Percentiles rank a stretch among this genome's conserved stretches.
phyloP scores from a whole-genome alignment of 805 yeast species.

The Yamadazyma kitorensis region DNA sequence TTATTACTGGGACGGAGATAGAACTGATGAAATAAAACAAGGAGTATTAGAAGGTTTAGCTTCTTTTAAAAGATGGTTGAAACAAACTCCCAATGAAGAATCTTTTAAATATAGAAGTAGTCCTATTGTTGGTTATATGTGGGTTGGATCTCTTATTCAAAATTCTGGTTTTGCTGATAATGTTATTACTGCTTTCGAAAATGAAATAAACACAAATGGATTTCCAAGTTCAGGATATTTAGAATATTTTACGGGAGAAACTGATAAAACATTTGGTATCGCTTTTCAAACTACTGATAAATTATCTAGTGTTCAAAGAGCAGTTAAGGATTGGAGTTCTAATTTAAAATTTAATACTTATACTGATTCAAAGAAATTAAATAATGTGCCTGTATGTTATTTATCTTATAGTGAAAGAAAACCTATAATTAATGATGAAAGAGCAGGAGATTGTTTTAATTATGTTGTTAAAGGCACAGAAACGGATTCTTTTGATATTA shows the following conservation, averaged over 20 bases:
- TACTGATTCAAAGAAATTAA: conserved; percentile 9
- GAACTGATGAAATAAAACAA: conserved; percentile 8
- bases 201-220: conserved; percentile 11
- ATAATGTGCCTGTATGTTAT: conserved; percentile 6
- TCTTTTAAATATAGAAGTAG: conserved; percentile 6
- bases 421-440: conserved; percentile 8
- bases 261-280: conserved; percentile 13
- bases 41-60: conserved; percentile 8
- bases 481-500: not conserved
- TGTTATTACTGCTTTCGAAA: conserved; percentile 5
- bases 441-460: conserved; percentile 12
- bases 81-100: conserved; percentile 7
- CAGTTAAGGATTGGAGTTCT: conserved; percentile 14
- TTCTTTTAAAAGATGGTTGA: conserved; percentile 8
- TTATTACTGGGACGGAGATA: conserved; percentile 10
- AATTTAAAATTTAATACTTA: conserved; percentile 7
- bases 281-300: conserved; percentile 9
- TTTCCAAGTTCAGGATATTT: conserved; percentile 11
- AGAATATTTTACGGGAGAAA: conserved; percentile 11
- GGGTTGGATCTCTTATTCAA: conserved; percentile 16
- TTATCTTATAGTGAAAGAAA: conserved; percentile 9
- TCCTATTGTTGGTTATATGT: conserved; percentile 13
- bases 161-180: conserved; percentile 11
- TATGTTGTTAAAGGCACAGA: conserved; percentile 3
- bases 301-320: conserved; percentile 10